A percentile compares a stretch with the other conserved stretches of the same genome.
These are phyloP conservation scores for Cnidoscolus chayamansa DNA, from an alignment of 441 rosid species.

Conservation along the genomic window DNA sequence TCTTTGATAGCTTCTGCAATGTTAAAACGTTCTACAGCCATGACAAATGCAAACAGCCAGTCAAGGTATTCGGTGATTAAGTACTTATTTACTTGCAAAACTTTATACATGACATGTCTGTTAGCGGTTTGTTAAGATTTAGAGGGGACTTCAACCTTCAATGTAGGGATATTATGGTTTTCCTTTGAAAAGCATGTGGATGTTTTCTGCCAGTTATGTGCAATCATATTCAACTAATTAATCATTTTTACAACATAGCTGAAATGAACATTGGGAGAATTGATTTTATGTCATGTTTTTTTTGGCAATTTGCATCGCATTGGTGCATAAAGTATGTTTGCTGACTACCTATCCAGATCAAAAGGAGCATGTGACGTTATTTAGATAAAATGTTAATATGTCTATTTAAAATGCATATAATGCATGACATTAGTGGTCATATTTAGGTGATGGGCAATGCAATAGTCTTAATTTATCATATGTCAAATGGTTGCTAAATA, in stretches of 20 bases:
- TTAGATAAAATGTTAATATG: not conserved
- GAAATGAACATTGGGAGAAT: not conserved
- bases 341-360: not conserved
- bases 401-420: not conserved
- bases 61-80: slow-evolving; percentile 52
- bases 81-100: too few relatives aligned
- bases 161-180: too few relatives aligned
- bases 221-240: not conserved
- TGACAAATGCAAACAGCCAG: slow-evolving; percentile 75
- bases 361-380: not conserved
- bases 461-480: not conserved
- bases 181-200: too few relatives aligned
- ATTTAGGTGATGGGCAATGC: not conserved
- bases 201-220: not conserved
- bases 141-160: not conserved
- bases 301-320: not conserved
- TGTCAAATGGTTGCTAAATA: not conserved
- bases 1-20: slow-evolving; percentile 66
- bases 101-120: not conserved
- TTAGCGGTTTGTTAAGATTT: not conserved
- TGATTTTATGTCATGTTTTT: not conserved
- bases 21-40: slow-evolving; percentile 80
- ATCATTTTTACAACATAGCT: not conserved
- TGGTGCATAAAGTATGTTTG: not conserved
- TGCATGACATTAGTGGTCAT: not conserved